Base-by-base conservation (phyloP, 2,329 filamentous ascomycete genomes). In the Verticillium longisporum region DNA sequence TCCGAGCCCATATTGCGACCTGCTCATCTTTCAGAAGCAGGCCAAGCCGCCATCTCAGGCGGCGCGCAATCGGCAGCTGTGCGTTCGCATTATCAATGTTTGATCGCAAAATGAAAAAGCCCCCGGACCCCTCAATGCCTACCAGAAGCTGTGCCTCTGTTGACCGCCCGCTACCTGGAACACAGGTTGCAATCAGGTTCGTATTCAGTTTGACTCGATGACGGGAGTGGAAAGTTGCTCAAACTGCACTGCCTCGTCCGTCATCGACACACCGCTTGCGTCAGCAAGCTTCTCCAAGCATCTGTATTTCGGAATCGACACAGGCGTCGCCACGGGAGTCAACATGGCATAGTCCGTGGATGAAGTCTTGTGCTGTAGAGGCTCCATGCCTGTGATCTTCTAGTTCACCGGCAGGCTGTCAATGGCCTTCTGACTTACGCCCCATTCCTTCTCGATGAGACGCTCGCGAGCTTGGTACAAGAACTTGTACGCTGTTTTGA, bases 401-500 rank as follows among this genome's bases (percentile, higher is more conserved):
- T 65, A 65, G 61, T 65, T 65, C 32, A 59, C 58, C 14, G 92
- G 91, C 60, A 97, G 82, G 66, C 86, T 88, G 54, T 84, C 84
- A 74, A 91, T 81, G 66, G 88, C 90, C 69, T 84, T 83, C 61
- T 89, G 89, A 62, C 88, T 86, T 60, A 83, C 81, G 60, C 94
- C 81, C 86, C 91, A 94, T 63, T 89, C 86, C 58, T 86, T 80
- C 67, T 89, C 87, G 68, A 97, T 85, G 62, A 99, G 77, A 64
- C 85, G 82, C 60, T 94, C 87, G 58, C 87, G 85, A 57, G 89
- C 87, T 18, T 83, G 81, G 72, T 93, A 94, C 57, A 99, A 82
- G 70, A 90, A 88, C 72, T 95, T 95, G 80, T 98, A 99, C 0
- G 94, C 93, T 32, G 91, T 96, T 70, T 96, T 93, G 69, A 99